Evolutionary conservation across 2,329 filamentous ascomycete species (phyloP).

Genomic region (Monosporascus ibericus): DNA sequence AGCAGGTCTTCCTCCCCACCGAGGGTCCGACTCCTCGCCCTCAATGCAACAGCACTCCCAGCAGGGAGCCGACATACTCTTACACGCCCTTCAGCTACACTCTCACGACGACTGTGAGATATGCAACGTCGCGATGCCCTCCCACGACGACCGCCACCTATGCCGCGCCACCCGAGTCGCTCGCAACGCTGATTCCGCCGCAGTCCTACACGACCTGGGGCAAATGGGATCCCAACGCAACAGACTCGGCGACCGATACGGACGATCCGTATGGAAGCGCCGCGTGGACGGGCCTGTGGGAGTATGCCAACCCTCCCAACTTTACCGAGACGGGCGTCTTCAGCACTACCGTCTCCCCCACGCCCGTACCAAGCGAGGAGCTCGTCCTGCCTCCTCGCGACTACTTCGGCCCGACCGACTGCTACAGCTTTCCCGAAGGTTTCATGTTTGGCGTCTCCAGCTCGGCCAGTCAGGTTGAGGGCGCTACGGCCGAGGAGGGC

Average conservation of each 20-base stretch:
- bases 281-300: constrained; percentile 33
- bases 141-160: constrained; percentile 24
- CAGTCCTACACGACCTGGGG: constrained; percentile 34
- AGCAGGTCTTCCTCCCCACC: constrained; percentile 28
- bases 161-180: constrained; percentile 27
- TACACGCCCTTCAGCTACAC: constrained; percentile 27
- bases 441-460: constrained; percentile 45
- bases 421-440: constrained; percentile 41
- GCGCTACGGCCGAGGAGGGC: constrained; percentile 38
- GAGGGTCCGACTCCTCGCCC: constrained; percentile 21
- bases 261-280: constrained; percentile 30
- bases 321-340: constrained; percentile 21
- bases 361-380: constrained; percentile 46
- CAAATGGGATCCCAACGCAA: constrained; percentile 31
- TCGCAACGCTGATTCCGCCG: constrained; percentile 28
- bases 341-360: constrained; percentile 47
- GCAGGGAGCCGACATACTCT: constrained; percentile 17
- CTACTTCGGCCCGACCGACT: constrained; percentile 42
- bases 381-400: constrained; percentile 48
- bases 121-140: constrained; percentile 26
- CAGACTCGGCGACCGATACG: constrained; percentile 26
- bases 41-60: constrained; percentile 24
- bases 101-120: constrained; percentile 31
- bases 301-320: constrained; percentile 24
- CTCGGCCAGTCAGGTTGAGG: constrained; percentile 39